phyloP scores from a whole-genome alignment of 139 green algal species.

The Chlamydomonas schloesseri region DNA sequence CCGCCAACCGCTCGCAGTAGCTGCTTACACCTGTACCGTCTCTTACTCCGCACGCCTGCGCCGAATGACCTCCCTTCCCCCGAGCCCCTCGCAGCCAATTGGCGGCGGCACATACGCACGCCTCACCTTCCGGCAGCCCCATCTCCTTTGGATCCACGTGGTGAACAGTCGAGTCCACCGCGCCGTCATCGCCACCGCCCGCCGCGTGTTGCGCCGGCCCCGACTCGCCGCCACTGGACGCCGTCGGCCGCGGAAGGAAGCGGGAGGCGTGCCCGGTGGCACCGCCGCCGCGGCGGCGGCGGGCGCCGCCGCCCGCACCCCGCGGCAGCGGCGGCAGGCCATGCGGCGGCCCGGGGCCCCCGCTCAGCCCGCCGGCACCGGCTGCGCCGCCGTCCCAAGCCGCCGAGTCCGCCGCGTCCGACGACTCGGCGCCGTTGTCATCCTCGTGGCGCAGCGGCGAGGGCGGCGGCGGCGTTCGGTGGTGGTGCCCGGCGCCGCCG shows the following conservation, averaged over 20 bases:
- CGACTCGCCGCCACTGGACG: slow-evolving; percentile 8
- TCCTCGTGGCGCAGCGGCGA: background rate
- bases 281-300: no score
- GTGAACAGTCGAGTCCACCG: background rate
- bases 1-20: no score
- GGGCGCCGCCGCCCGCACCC: no score
- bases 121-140: slow-evolving; percentile 28
- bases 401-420: slow-evolving; percentile 9
- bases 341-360: background rate
- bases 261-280: background rate
- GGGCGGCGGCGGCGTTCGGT: background rate
- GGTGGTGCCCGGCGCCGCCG: no score
- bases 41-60: no score
- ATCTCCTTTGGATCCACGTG: slow-evolving; percentile 11
- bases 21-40: no score
- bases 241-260: background rate
- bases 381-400: background rate
- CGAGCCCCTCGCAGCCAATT: no score
- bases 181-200: background rate
- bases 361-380: background rate
- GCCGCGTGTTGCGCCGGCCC: background rate
- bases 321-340: background rate
- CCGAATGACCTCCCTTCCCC: no score
- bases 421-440: background rate
- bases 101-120: background rate